Evolutionary conservation across 371 early-diverging fungal genomes (phyloP), one percentile per base, ranked within the genome.

Genomic region (Smittium mucronatum): DNA sequence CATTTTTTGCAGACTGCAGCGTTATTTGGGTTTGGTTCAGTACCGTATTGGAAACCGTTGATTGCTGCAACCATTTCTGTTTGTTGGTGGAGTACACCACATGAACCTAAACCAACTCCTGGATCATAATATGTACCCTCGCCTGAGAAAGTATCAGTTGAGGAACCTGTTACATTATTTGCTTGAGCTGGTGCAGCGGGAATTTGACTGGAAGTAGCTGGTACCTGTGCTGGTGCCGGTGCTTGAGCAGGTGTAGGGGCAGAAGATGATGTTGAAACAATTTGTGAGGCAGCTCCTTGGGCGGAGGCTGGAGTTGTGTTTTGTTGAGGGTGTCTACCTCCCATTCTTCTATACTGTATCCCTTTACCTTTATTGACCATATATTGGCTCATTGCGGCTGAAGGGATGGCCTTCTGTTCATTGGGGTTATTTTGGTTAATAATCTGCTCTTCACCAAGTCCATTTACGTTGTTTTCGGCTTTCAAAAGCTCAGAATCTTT

Each of bases 1-100:
- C 71, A 71, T 64, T 77, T 73, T 35, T 81, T 81, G 60, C 84
- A 85, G n/a, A 75, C 70, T 0, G 79, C 73, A 34, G 80, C 81
- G 25, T 69, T 68, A 65, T 75, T 79, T 36, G 71, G 63, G 36
- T 70, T 68, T 2, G 71, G 58, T 29, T 29, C 57, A 26, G 33
- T 47, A 57, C 70, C 73, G 57, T 63, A 69, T 36, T 67, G 66
- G 21, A 57, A 60, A 5, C 33, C 59, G 70, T 67, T 69, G 34
- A 73, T 58, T 17, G 73, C 73, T 35, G 36, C 73, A 33, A 73
- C 68, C 36, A 59, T 25, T 17, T 73, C 73, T n/a, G 34, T 36
- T 31, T 65, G 69, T n/a, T 36, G 34, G 57, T 73, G 57, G 2
- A 36, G 25, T 58, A 17, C n/a, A n/a, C 73, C 73, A 58, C 73